phyloP scores from a whole-genome alignment of 306 rosid genomes.

The Sophora flavescens region DNA sequence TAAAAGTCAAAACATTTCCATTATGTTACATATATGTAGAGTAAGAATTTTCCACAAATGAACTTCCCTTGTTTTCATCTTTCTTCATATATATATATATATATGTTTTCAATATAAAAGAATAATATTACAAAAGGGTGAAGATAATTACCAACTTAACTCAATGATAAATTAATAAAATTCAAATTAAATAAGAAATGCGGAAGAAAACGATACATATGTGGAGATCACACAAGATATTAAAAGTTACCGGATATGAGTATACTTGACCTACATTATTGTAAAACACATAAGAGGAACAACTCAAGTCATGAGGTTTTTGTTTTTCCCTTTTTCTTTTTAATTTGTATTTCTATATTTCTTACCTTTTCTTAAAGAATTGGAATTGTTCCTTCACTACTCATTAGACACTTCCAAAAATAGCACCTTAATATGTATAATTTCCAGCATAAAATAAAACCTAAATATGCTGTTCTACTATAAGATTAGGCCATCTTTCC shows the following conservation, averaged over 20 bases:
- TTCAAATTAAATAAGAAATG: conserved; percentile 7
- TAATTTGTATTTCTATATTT: background rate
- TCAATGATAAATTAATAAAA: background rate
- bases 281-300: background rate
- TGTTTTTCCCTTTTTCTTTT: background rate
- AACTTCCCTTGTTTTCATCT: background rate
- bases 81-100: background rate
- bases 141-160: background rate
- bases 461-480: conserved; percentile 30
- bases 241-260: background rate
- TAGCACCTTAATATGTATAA: conserved; percentile 8
- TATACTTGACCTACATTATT: background rate
- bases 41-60: conserved; percentile 7
- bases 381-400: background rate
- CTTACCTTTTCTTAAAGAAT: conserved; percentile 1
- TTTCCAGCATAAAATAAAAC: conserved; percentile 30
- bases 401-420: conserved; percentile 19
- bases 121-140: conserved; percentile 12
- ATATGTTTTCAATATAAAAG: background rate
- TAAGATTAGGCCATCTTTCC: background rate
- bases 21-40: background rate
- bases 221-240: background rate
- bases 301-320: background rate
- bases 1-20: background rate
- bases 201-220: conserved; percentile 20